These are phyloP conservation scores for Penicillium parvum DNA, from an alignment of 495 filamentous ascomycete genomes.

Conservation along the genomic window DNA sequence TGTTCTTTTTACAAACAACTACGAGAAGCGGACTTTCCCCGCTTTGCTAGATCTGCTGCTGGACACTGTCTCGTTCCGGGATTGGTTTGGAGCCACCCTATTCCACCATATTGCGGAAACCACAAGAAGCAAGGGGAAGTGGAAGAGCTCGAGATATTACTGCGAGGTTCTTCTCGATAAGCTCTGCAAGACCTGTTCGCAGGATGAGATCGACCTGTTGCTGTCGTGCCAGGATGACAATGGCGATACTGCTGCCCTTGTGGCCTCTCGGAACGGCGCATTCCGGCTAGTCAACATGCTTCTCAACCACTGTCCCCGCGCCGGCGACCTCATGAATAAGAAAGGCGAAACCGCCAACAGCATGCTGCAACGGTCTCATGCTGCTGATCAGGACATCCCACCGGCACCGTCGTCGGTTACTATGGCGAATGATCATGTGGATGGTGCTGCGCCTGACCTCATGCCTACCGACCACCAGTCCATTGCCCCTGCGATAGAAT, in stretches of 20 bases:
- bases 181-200: constrained; percentile 61
- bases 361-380: constrained; percentile 49
- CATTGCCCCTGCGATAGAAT: constrained; percentile 19
- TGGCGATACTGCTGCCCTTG: constrained; percentile 84
- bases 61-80: constrained; percentile 67
- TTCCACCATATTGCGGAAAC: constrained; percentile 90
- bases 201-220: constrained; percentile 63
- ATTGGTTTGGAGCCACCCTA: constrained; percentile 74
- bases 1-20: constrained; percentile 93
- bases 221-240: constrained; percentile 72
- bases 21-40: constrained; percentile 82
- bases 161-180: constrained; percentile 85
- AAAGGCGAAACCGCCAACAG: constrained; percentile 74
- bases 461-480: constrained; percentile 24
- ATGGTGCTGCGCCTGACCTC: constrained; percentile 23
- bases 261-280: constrained; percentile 68
- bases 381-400: constrained; percentile 32
- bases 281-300: constrained; percentile 44
- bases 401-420: constrained; percentile 41
- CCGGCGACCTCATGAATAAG: constrained; percentile 73
- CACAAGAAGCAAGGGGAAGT: constrained; percentile 71
- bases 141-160: constrained; percentile 84
- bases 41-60: constrained; percentile 73
- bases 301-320: constrained; percentile 57
- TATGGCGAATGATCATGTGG: constrained; percentile 41